phyloP scores from a whole-genome alignment of 2,329 filamentous ascomycete species.

The Atkinsonella hypoxylon region DNA sequence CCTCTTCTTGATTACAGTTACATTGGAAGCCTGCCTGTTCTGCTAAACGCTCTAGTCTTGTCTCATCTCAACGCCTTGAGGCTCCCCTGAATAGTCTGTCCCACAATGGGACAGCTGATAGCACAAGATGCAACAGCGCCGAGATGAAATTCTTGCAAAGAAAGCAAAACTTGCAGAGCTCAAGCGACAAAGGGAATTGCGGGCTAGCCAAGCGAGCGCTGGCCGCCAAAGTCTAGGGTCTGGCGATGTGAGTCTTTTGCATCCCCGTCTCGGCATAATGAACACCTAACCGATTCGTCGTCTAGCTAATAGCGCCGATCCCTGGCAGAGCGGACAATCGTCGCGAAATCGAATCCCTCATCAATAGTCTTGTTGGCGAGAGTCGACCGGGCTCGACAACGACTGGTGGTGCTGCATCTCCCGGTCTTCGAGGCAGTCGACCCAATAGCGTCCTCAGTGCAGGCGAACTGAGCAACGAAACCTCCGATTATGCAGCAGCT shows the following conservation, averaged over 20 bases:
- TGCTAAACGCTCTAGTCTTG: not conserved
- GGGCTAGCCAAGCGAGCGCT: slow-evolving; percentile 62
- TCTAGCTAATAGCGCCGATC: slow-evolving; percentile 49
- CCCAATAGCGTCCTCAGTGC: slow-evolving; percentile 80
- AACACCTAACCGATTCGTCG: slow-evolving; percentile 4
- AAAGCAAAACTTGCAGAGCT: slow-evolving; percentile 94
- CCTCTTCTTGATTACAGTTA: not conserved
- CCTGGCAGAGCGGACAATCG: slow-evolving; percentile 57
- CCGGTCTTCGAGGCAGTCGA: slow-evolving; percentile 57
- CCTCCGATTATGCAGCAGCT: slow-evolving; percentile 46
- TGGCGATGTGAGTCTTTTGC: slow-evolving; percentile 50
- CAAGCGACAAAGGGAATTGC: slow-evolving; percentile 78
- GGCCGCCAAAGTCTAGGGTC: slow-evolving; percentile 56
- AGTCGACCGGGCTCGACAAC: slow-evolving; percentile 59
- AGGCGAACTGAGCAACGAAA: slow-evolving; percentile 67
- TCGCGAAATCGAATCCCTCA: slow-evolving; percentile 72
- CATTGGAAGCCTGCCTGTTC: not conserved
- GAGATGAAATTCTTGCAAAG: slow-evolving; percentile 94
- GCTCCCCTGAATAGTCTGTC: slow-evolving; percentile 15
- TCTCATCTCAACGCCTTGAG: not conserved
- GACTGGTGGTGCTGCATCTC: slow-evolving; percentile 52
- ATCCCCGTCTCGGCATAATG: not conserved
- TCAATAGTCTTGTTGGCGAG: slow-evolving; percentile 72
- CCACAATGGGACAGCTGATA: slow-evolving; percentile 36
- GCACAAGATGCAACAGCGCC: slow-evolving; percentile 59